phyloP scores from a whole-genome alignment of 1,139 yeast genomes.

The Geotrichum cucujoidarum region DNA sequence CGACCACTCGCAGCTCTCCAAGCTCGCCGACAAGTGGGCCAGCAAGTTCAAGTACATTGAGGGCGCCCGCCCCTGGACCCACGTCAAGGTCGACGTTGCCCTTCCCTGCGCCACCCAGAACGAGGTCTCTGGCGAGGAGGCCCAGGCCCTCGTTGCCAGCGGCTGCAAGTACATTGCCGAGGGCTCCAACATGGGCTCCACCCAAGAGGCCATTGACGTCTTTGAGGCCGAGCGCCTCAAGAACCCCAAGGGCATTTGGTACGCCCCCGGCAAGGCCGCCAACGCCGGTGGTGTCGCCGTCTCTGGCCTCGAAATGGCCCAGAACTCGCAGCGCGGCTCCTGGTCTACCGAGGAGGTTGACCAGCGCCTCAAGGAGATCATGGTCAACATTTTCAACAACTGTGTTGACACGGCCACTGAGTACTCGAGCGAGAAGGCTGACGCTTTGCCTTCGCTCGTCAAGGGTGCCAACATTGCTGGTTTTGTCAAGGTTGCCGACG shows the following conservation, averaged over 20 bases:
- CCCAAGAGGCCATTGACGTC: conserved; percentile 91
- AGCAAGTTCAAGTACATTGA: conserved; percentile 61
- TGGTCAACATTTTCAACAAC: conserved; percentile 89
- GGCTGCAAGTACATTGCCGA: conserved; percentile 95
- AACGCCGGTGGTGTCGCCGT: conserved; percentile 99
- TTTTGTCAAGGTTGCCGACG: conserved; percentile 95
- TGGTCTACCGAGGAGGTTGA: conserved; percentile 93
- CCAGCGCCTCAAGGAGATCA: conserved; percentile 76
- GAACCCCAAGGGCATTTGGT: conserved; percentile 68
- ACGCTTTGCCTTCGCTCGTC: conserved; percentile 82
- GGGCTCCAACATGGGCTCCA: conserved; percentile 99
- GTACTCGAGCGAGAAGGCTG: conserved; percentile 66
- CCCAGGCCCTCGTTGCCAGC: conserved; percentile 84
- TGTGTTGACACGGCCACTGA: conserved; percentile 82
- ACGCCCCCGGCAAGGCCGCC: conserved; percentile 99
- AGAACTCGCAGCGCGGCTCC: conserved; percentile 87
- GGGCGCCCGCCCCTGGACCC: conserved; percentile 95
- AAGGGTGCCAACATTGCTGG: conserved; percentile 99
- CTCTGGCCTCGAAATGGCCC: conserved; percentile 98
- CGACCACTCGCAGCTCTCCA: conserved; percentile 69
- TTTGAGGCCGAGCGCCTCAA: conserved; percentile 81
- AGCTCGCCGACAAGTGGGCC: conserved; percentile 57
- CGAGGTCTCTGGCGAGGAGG: conserved; percentile 96
- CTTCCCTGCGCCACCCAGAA: conserved; percentile 98
- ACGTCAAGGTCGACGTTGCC: conserved; percentile 89